Evolutionary conservation across 106 monocot genomes (phyloP).

Genomic region (Platanthera zijinensis): DNA sequence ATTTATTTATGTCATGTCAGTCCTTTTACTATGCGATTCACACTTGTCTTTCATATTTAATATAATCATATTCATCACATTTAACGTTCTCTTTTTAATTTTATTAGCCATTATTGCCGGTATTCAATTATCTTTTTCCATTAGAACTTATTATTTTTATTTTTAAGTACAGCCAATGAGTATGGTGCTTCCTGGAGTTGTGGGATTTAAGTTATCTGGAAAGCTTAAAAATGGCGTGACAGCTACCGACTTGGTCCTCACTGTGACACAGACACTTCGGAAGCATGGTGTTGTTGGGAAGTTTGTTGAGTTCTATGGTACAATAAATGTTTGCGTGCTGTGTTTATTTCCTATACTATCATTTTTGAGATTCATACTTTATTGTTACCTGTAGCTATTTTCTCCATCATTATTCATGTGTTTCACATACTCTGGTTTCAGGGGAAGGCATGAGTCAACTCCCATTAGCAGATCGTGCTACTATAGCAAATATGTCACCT

Average conservation of each 20-base stretch:
- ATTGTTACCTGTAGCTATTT: not conserved
- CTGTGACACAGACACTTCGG: conserved; percentile 80
- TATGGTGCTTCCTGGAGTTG: conserved; percentile 90
- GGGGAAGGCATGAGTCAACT: conserved; percentile 82
- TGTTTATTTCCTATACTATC: not conserved
- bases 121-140: not conserved
- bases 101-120: not conserved
- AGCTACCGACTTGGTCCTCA: conserved; percentile 83
- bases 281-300: conserved; percentile 93
- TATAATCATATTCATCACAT: not conserved
- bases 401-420: not conserved
- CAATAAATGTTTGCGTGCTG: not conserved
- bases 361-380: not conserved
- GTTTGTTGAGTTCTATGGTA: conserved; percentile 95
- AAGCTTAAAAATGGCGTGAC: conserved; percentile 78
- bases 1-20: not conserved
- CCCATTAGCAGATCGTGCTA: conserved; percentile 87
- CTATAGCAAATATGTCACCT: conserved; percentile 98
- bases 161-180: conserved; percentile 74
- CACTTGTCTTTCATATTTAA: not conserved
- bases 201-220: conserved; percentile 77
- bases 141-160: not conserved
- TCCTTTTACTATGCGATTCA: not conserved
- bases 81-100: not conserved
- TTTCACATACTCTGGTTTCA: conserved; percentile 9